Percentiles rank a stretch among this genome's conserved stretches.
These are phyloP conservation scores for Achaetomiella virescens DNA, from an alignment of 495 filamentous ascomycete genomes.

Conservation along the genomic window DNA sequence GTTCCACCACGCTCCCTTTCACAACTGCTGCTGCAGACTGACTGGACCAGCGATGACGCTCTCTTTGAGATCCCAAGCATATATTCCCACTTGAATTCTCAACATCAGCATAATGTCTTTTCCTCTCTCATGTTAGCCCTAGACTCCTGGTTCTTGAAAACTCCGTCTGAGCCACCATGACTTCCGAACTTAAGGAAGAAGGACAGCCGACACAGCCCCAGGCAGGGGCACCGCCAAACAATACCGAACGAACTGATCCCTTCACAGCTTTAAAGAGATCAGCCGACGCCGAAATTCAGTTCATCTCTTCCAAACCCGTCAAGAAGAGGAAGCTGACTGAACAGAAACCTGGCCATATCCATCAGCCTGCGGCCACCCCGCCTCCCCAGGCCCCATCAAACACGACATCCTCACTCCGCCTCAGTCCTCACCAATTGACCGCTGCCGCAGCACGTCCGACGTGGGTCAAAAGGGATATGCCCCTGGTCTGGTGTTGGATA, in stretches of 20 bases:
- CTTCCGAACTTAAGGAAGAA: background rate
- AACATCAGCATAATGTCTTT: no score
- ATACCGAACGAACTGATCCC: background rate
- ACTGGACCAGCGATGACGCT: background rate
- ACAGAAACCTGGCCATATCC: background rate
- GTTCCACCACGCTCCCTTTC: no score
- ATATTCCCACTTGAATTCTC: no score
- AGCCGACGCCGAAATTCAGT: conserved; percentile 40
- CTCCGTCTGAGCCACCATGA: background rate
- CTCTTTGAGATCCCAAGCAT: background rate
- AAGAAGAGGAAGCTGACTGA: conserved; percentile 29
- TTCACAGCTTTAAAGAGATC: background rate
- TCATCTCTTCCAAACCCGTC: conserved; percentile 39
- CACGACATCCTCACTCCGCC: background rate
- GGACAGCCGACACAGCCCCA: background rate
- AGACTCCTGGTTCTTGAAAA: background rate
- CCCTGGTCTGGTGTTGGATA: background rate
- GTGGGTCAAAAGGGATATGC: background rate
- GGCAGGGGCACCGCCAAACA: background rate
- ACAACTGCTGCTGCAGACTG: no score
- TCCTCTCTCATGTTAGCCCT: background rate
- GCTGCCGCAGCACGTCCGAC: background rate
- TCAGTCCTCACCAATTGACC: background rate
- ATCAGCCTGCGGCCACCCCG: no score
- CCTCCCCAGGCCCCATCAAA: background rate